These are phyloP conservation scores for Vitis hybrid DNA, from an alignment of 177 flowering plant species.

Conservation along the genomic window DNA sequence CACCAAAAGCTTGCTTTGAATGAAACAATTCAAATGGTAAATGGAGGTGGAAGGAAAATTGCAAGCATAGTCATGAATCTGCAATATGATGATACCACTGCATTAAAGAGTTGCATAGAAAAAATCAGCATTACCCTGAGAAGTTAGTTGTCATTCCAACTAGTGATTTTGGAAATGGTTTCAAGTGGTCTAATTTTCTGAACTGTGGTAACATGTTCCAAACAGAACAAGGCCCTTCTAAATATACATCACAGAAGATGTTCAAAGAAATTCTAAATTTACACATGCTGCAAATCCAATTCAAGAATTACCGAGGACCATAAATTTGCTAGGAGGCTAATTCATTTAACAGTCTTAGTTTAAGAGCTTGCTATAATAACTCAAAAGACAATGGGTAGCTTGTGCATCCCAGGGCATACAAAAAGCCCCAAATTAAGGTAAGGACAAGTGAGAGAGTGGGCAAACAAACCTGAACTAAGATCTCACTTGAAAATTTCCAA, in stretches of 20 bases:
- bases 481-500: constrained; percentile 40
- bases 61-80: no score
- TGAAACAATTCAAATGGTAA: no score
- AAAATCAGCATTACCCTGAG: no score
- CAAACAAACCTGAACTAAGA: constrained; percentile 19
- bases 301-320: neutral
- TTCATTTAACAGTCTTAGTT: neutral
- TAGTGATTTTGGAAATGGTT: neutral
- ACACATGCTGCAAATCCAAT: neutral
- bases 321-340: neutral
- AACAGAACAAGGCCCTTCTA: neutral
- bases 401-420: neutral
- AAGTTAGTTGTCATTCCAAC: no score
- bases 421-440: no score
- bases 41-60: no score
- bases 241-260: neutral
- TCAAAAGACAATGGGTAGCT: neutral
- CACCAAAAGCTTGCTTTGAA: no score
- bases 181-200: neutral
- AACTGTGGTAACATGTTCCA: neutral
- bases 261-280: neutral
- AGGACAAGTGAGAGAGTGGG: neutral
- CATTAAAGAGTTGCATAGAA: no score
- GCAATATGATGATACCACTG: no score
- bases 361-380: neutral